Evolutionary conservation across 495 filamentous ascomycete species (phyloP), one percentile per base, ranked within the genome.

Genomic region (Aspergillus bertholletiae): DNA sequence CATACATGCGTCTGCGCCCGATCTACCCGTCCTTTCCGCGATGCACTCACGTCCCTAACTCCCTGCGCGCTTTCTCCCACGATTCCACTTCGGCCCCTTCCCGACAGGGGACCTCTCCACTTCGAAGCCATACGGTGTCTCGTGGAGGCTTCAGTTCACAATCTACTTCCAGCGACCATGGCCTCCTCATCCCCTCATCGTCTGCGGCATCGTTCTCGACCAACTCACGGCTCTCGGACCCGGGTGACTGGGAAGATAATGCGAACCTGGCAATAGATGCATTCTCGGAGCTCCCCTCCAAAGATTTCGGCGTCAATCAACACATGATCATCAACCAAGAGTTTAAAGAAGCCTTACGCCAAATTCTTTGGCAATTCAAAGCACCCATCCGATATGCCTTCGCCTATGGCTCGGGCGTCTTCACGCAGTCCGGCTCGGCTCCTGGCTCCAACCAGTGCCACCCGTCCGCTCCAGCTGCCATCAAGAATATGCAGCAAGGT

Each of bases 391-490:
- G 89, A 45, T 97, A 97, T 74, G 93, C 92, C 6, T 94, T 98
- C 68, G 94, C 94, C 13, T 98, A 98, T 66, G 94, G 94, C 22
- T 97, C 93, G 1, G 94, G 95, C 7, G 94, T 98, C 6, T 98
- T 98, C 65, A 81, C 92, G 1, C 94, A 98, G 62, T 83, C 81
- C 5, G 80, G 79, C 35, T 78, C 68, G 46, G 68, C 70, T 5
- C 65, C 66, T 9, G 67, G 72, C 15, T 71, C 79, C 3, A 67
- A 74, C 2, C 72, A 82, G 18, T 67, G 81, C 68, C 92, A 96
- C 60, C 85, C 90, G 3, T 84, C 90, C 49, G 82, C 90, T 2
- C 89, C 88, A 18, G 69, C 80, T 22, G 90, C 89, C 11, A 87
- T 96, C 30, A 74, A 84, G 47, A 86, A 87, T 32, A 88, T 89